A percentile compares a stretch with the other conserved stretches of the same genome.
These are phyloP conservation scores for Westerdykella aurantiaca DNA, from an alignment of 2,329 filamentous ascomycete genomes.

Conservation along the genomic window DNA sequence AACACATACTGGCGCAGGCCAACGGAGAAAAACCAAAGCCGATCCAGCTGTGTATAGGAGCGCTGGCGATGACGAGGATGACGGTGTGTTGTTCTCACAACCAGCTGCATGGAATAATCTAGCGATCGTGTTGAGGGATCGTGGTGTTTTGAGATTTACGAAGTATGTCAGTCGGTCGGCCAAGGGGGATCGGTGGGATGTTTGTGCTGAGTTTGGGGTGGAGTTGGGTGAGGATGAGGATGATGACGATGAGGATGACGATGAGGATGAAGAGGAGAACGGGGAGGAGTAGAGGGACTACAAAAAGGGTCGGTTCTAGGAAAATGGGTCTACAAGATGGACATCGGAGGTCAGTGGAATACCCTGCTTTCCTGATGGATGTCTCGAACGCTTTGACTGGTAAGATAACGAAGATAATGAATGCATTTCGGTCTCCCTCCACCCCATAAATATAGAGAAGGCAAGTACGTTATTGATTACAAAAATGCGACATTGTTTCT, in stretches of 20 bases:
- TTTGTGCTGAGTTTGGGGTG: constrained; percentile 73
- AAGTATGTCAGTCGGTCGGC: constrained; percentile 87
- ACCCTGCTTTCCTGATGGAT: no score
- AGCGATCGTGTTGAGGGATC: constrained; percentile 82
- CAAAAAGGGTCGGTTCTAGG: no score
- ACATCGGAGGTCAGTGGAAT: no score
- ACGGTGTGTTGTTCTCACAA: constrained; percentile 64
- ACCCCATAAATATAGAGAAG: no score
- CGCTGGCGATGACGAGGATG: constrained; percentile 61
- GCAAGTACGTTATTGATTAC: no score
- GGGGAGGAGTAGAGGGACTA: no score
- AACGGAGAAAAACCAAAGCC: constrained; percentile 40
- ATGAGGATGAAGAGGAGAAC: constrained; percentile 29
- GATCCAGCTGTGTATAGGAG: constrained; percentile 78
- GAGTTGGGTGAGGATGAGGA: constrained; percentile 49
- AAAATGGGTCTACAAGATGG: no score
- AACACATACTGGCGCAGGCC: constrained; percentile 44
- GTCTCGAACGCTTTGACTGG: no score
- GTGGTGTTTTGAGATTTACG: constrained; percentile 82
- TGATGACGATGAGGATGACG: no score
- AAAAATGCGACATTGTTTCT: no score
- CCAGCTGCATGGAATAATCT: constrained; percentile 81
- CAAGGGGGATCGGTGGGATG: constrained; percentile 86
- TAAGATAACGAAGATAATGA: not conserved
- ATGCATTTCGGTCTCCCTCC: not conserved